phyloP scores from a whole-genome alignment of 805 yeast genomes.

The Hanseniaspora osmophila region DNA sequence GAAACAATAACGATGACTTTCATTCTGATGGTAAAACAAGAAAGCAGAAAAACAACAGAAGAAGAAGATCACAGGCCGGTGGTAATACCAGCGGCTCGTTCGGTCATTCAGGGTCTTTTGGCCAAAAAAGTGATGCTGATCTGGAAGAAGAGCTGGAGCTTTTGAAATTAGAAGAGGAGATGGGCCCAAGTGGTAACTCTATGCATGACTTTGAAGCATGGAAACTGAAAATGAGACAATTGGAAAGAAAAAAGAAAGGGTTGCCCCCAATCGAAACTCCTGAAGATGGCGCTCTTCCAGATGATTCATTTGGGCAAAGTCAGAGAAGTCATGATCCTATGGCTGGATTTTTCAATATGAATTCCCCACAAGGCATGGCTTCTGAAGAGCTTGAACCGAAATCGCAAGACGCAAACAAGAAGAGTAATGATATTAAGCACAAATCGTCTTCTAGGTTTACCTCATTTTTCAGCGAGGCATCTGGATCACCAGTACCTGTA shows the following conservation, averaged over 20 bases:
- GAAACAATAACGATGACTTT: not conserved
- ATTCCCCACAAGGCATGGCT: not conserved
- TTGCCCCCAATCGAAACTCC: slow-evolving; percentile 3
- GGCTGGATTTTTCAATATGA: slow-evolving; percentile 2
- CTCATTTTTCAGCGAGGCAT: not conserved
- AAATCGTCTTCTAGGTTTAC: not conserved
- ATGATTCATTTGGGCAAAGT: not conserved
- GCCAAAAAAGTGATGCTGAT: slow-evolving; percentile 6
- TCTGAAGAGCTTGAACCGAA: slow-evolving; percentile 3
- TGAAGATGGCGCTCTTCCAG: not conserved
- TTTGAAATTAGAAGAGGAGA: slow-evolving; percentile 20
- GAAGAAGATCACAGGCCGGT: slow-evolving; percentile 6
- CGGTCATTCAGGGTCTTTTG: not conserved
- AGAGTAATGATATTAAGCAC: not conserved
- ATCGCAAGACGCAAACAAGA: not conserved
- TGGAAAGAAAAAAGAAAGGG: slow-evolving; percentile 24
- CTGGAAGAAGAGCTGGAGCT: slow-evolving; percentile 19
- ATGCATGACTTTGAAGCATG: slow-evolving; percentile 29
- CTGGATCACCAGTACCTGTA: not conserved
- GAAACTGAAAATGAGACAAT: slow-evolving; percentile 25
- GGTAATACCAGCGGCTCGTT: slow-evolving; percentile 5
- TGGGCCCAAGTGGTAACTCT: slow-evolving; percentile 22
- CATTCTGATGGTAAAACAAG: slow-evolving; percentile 2
- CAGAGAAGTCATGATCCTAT: not conserved
- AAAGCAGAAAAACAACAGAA: slow-evolving; percentile 8